Base-by-base conservation (phyloP, 202 grass and related monocot genomes). In the Saccharum hybrid region DNA sequence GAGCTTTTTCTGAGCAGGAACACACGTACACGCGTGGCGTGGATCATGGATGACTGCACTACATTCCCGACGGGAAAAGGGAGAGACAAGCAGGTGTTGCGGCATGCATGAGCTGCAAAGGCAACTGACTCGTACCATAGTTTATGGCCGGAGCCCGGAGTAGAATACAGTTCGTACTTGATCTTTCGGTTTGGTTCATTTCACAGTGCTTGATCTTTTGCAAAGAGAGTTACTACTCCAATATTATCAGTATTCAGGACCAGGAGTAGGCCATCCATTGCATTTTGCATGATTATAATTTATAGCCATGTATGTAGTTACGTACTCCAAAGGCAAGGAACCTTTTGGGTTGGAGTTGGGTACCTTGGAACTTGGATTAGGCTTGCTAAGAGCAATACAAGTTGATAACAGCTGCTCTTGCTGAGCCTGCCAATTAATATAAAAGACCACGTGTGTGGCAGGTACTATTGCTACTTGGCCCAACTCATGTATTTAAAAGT, bases 371-470 rank as follows among this genome's bases (percentile, higher is more conserved):
- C 26, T 76, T 42, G 84, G 84, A 86, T 70, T 60, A 89, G 77
- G 45, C 45, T 84, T 22, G 64, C 71, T 40, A 41, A 23, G 59
- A 4, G 60, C 66, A 39, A 38, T 30, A 66, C 57, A 69, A 66
- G 70, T 84, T 67, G 76, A 16, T 59, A 81, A 48, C 81, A 84
- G 60, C 76, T 87, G 68, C 76, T 87, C 65, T n/a, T 87, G 66
- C 56, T 51, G 0, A 36, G 18, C 65, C 5, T 12, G 76, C 76
- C 63, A 66, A 49, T 26, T 31, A 15, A 26, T 30, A 60, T 63
- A n/a, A 72, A 60, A 60, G 3, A 72, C 71, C 84, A 84, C 56
- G 43, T 39, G 71, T 19, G 5, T 34, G 70, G 74, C 30, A 46
- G 74, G 67, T 85, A 43, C 80, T 76, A 22, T 40, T 81, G 85